Evolutionary conservation across 2,329 filamentous ascomycete genomes (phyloP).

Genomic region (Phyllosticta citrichinensis): DNA sequence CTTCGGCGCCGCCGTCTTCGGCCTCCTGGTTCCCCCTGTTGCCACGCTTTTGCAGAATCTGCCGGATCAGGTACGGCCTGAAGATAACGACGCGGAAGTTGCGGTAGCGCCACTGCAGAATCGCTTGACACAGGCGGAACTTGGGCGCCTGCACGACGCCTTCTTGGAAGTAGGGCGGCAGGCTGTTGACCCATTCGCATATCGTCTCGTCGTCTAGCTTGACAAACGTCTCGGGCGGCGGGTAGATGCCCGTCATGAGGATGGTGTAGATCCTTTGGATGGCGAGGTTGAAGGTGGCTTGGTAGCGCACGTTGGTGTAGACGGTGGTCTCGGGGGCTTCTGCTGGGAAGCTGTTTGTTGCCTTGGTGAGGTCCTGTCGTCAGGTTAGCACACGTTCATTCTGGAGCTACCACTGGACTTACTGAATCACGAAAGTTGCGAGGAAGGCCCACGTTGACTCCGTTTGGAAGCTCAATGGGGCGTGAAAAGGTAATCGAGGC

Average conservation of each 20-base stretch:
- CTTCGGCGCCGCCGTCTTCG: not conserved
- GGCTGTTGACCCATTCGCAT: constrained; percentile 27
- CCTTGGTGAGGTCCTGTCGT: constrained; percentile 3
- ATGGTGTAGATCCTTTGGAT: constrained; percentile 37
- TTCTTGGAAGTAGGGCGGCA: constrained; percentile 31
- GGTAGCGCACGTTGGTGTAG: constrained; percentile 35
- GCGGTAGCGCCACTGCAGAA: constrained; percentile 36
- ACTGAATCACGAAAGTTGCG: constrained; percentile 37
- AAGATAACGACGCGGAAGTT: constrained; percentile 42
- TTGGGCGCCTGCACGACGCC: constrained; percentile 22
- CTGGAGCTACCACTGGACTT: not conserved
- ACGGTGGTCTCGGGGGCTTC: constrained; percentile 25
- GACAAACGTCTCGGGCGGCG: constrained; percentile 32
- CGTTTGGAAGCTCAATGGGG: constrained; percentile 38
- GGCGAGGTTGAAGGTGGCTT: constrained; percentile 37
- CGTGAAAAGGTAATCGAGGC: constrained; percentile 40
- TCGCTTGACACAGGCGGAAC: constrained; percentile 32
- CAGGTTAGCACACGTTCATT: not conserved
- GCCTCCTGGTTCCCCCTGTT: not conserved
- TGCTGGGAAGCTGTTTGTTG: not conserved
- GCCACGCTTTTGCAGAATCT: constrained; percentile 14
- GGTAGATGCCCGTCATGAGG: constrained; percentile 36
- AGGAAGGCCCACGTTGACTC: constrained; percentile 34
- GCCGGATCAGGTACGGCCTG: constrained; percentile 36
- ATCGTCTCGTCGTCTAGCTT: constrained; percentile 32